Evolutionary conservation across 805 yeast genomes (phyloP).

Genomic region (Starmerella davenportii): DNA sequence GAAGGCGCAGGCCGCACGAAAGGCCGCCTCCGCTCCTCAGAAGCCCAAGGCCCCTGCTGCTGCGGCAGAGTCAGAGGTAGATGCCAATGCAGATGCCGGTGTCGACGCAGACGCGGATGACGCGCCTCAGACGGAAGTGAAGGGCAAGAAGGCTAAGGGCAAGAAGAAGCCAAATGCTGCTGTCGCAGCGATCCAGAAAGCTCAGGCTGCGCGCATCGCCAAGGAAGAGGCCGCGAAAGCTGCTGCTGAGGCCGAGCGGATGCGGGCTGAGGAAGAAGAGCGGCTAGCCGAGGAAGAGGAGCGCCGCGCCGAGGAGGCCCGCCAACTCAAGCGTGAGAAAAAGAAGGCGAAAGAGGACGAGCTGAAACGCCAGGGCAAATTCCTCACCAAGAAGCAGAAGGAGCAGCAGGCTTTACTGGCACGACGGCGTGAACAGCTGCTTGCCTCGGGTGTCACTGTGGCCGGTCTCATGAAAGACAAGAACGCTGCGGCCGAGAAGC

Average conservation of each 20-base stretch:
- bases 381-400: constrained; percentile 82
- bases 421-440: constrained; percentile 71
- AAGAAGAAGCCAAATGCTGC: constrained; percentile 79
- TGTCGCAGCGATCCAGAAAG: constrained; percentile 76
- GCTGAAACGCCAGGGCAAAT: constrained; percentile 90
- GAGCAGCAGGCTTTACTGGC: constrained; percentile 76
- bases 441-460: constrained; percentile 55
- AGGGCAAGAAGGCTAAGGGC: constrained; percentile 25
- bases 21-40: constrained; percentile 52
- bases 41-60: constrained; percentile 27
- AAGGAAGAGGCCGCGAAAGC: constrained; percentile 67
- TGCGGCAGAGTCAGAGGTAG: constrained; percentile 32
- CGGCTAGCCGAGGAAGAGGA: constrained; percentile 45
- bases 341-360: constrained; percentile 77
- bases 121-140: constrained; percentile 11
- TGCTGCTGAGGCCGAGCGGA: constrained; percentile 48
- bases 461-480: constrained; percentile 57
- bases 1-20: constrained; percentile 59
- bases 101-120: constrained; percentile 21
- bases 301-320: constrained; percentile 35
- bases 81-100: constrained; percentile 24
- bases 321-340: constrained; percentile 58
- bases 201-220: constrained; percentile 74
- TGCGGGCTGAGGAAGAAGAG: constrained; percentile 30
- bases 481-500: constrained; percentile 17